phyloP scores from a whole-genome alignment of 257 asterid species.

The Jacaranda copaia region DNA sequence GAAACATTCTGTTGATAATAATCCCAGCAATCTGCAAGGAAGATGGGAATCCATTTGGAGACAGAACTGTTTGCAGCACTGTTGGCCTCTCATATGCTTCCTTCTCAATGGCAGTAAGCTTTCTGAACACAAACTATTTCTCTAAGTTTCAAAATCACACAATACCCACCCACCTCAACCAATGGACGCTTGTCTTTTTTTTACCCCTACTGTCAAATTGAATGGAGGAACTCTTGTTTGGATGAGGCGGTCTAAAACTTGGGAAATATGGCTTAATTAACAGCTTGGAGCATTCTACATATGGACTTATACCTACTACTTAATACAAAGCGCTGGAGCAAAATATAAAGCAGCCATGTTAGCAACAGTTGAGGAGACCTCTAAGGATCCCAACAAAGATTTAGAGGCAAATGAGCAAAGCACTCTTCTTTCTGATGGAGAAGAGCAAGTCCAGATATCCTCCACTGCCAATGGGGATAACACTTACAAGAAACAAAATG shows the following conservation, averaged over 20 bases:
- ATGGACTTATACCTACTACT: conserved; percentile 77
- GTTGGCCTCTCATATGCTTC: conserved; percentile 77
- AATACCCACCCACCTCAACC: too few relatives aligned
- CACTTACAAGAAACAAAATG: conserved; percentile 32
- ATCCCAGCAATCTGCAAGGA: conserved; percentile 83
- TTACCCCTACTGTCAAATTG: too few relatives aligned
- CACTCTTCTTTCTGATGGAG: conserved; percentile 48
- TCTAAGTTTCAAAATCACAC: too few relatives aligned
- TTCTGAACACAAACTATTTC: too few relatives aligned
- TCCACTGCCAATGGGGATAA: neutral
- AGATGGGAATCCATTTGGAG: conserved; percentile 82
- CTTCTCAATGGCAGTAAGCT: conserved; percentile 88
- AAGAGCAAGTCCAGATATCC: conserved; percentile 26
- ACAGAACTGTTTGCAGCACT: conserved; percentile 53
- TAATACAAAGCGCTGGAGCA: conserved; percentile 56
- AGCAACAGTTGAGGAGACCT: conserved; percentile 37
- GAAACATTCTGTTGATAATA: conserved; percentile 72
- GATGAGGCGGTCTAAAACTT: too few relatives aligned
- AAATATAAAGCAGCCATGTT: conserved; percentile 43
- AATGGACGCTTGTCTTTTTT: too few relatives aligned
- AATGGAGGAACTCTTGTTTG: too few relatives aligned
- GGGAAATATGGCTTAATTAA: neutral
- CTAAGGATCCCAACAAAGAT: conserved; percentile 59
- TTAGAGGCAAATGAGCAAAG: conserved; percentile 57
- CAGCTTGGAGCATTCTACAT: conserved; percentile 84